A percentile compares a stretch with the other conserved stretches of the same genome.
Conservation (phyloP, 805 yeast genomes). For the Helenozyma rhizophorensis region DNA sequence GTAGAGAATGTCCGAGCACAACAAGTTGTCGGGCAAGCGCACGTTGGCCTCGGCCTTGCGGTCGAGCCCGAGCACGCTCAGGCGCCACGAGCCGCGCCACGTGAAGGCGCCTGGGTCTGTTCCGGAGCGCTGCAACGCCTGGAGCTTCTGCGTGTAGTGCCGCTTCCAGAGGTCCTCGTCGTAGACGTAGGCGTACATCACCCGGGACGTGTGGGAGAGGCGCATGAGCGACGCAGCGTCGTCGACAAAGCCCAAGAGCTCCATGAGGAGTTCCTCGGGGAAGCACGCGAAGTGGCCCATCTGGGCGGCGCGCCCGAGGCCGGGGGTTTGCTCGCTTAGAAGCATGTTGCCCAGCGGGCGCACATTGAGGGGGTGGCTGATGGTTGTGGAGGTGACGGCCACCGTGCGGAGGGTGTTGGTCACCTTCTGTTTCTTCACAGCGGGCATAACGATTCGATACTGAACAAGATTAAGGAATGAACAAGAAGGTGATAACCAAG, state of each 20-base stretch:
- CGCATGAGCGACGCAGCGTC: conserved; percentile 44
- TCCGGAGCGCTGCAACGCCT: conserved; percentile 8
- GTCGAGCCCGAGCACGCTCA: conserved; percentile 45
- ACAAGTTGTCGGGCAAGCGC: conserved; percentile 42
- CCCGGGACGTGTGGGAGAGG: conserved; percentile 58
- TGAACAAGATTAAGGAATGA: too few relatives aligned
- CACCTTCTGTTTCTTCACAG: conserved; percentile 2
- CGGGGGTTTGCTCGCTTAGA: conserved; percentile 7
- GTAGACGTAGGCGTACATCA: conserved; percentile 65
- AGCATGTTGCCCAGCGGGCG: conserved; percentile 16
- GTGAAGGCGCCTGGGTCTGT: conserved; percentile 11
- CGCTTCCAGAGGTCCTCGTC: conserved; percentile 83
- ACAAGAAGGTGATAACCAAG: too few relatives aligned
- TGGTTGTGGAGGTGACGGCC: conserved; percentile 3
- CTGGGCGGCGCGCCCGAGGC: conserved; percentile 22
- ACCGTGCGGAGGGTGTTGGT: conserved; percentile 5
- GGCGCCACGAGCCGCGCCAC: conserved; percentile 85
- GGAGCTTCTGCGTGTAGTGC: conserved; percentile 31
- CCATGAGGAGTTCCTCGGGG: conserved; percentile 62
- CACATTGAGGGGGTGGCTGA: conserved; percentile 16
- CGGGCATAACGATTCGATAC: too few relatives aligned
- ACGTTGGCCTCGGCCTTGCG: conserved; percentile 39
- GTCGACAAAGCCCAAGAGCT: conserved; percentile 46
- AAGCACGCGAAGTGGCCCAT: conserved; percentile 53
- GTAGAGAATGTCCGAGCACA: conserved; percentile 75